Evolutionary conservation across 495 filamentous ascomycete genomes (phyloP).

Genomic region (Wilcoxina mikolae): DNA sequence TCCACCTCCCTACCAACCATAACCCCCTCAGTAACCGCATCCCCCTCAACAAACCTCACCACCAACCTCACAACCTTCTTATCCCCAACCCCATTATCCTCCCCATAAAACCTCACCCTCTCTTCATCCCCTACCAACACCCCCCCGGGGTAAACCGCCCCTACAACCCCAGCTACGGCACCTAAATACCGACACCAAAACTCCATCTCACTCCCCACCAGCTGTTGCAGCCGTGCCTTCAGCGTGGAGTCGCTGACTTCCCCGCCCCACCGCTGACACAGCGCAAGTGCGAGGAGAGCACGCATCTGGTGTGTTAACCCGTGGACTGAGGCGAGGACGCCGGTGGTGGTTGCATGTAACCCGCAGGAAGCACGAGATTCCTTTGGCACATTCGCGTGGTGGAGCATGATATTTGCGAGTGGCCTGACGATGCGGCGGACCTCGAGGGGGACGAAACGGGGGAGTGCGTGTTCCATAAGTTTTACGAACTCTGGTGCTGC

Average conservation of each 20-base stretch:
- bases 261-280: slow-evolving; percentile 64
- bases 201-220: slow-evolving; percentile 35
- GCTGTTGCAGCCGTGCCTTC: slow-evolving; percentile 34
- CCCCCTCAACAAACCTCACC: slow-evolving; percentile 23
- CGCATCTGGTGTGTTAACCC: slow-evolving; percentile 60
- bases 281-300: slow-evolving; percentile 53
- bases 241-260: slow-evolving; percentile 43
- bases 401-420: slow-evolving; percentile 40
- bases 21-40: slow-evolving; percentile 14
- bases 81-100: slow-evolving; percentile 12
- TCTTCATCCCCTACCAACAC: slow-evolving; percentile 18
- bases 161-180: slow-evolving; percentile 37
- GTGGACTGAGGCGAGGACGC: slow-evolving; percentile 48
- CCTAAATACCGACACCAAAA: slow-evolving; percentile 55
- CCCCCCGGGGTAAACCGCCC: slow-evolving; percentile 32
- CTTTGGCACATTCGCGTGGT: slow-evolving; percentile 37
- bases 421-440: slow-evolving; percentile 38
- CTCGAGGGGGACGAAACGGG: slow-evolving; percentile 27
- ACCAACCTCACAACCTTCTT: slow-evolving; percentile 15
- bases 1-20: slow-evolving; percentile 31
- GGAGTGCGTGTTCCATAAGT: slow-evolving; percentile 36
- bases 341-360: slow-evolving; percentile 56
- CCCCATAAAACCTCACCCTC: slow-evolving; percentile 20
- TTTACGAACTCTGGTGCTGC: slow-evolving; percentile 31
- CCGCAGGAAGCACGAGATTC: slow-evolving; percentile 48